Conservation (phyloP, 805 yeast genomes). For the Brettanomyces sp. region DNA sequence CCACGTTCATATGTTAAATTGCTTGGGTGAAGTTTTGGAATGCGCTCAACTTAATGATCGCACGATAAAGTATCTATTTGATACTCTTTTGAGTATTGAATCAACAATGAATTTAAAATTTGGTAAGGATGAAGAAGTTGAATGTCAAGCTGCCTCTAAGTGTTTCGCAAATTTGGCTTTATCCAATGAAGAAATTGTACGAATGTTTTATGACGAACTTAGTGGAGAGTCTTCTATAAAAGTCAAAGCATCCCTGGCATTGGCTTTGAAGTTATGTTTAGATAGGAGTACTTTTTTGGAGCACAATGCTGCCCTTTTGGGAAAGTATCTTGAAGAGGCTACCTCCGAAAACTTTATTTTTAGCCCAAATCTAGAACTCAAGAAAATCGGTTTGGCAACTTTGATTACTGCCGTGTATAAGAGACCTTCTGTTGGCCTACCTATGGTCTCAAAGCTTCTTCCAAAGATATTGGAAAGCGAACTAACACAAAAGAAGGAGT, state of each 20-base stretch:
- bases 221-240: slow-evolving; percentile 6
- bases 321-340: slow-evolving; percentile 17
- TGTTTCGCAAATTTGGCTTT: slow-evolving; percentile 16
- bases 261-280: slow-evolving; percentile 21
- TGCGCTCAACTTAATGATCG: background rate
- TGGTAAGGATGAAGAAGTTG: slow-evolving; percentile 11
- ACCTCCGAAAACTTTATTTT: slow-evolving; percentile 18
- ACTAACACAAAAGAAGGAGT: slow-evolving; percentile 43
- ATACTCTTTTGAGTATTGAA: slow-evolving; percentile 4
- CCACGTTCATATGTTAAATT: slow-evolving; percentile 2
- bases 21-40: slow-evolving; percentile 7
- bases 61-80: slow-evolving; percentile 3
- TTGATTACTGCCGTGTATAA: slow-evolving; percentile 52
- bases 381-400: slow-evolving; percentile 51
- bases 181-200: slow-evolving; percentile 8
- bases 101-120: slow-evolving; percentile 1
- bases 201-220: slow-evolving; percentile 8
- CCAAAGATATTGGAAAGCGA: slow-evolving; percentile 44
- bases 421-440: slow-evolving; percentile 37
- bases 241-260: slow-evolving; percentile 18
- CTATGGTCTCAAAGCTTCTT: slow-evolving; percentile 36
- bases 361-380: slow-evolving; percentile 39
- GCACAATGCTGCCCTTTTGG: slow-evolving; percentile 4
- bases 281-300: slow-evolving; percentile 8
- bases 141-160: slow-evolving; percentile 13